Percentiles rank a stretch among this genome's conserved stretches.
These are phyloP conservation scores for Schizochytrium sp. DNA, from an alignment of 108 stramenopile species.

Conservation along the genomic window DNA sequence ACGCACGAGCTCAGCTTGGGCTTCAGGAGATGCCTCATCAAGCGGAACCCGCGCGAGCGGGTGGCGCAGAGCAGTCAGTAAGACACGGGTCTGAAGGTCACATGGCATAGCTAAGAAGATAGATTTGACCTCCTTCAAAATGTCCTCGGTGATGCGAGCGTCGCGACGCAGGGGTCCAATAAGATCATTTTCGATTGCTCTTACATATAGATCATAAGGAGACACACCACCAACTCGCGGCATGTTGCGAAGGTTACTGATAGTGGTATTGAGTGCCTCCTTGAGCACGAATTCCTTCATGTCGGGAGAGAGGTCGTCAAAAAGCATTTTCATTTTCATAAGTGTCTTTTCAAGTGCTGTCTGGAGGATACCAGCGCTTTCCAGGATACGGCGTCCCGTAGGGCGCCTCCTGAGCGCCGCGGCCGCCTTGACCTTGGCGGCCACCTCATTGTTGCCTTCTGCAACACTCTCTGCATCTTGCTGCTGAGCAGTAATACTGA, in stretches of 20 bases:
- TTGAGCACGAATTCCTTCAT: conserved; percentile 35
- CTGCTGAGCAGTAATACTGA: neutral
- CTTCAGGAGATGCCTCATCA: conserved; percentile 56
- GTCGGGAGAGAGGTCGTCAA: conserved; percentile 22
- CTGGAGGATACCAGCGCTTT: conserved; percentile 24
- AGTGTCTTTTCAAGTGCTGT: conserved; percentile 50
- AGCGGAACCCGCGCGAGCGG: conserved; percentile 52
- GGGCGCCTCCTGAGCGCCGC: neutral
- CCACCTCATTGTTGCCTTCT: neutral
- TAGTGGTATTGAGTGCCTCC: conserved; percentile 45
- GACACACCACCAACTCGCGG: conserved; percentile 30
- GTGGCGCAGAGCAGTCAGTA: conserved; percentile 24
- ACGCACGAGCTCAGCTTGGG: conserved; percentile 55
- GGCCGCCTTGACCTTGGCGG: neutral
- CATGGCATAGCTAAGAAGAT: conserved; percentile 59
- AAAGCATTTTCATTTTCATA: conserved; percentile 32
- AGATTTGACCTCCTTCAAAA: conserved; percentile 20
- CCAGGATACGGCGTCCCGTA: conserved; percentile 39
- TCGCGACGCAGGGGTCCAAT: conserved; percentile 56
- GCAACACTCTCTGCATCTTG: neutral
- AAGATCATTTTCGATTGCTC: conserved; percentile 59
- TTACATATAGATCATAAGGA: conserved; percentile 51
- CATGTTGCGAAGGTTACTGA: conserved; percentile 44
- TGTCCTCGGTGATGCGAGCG: conserved; percentile 59
- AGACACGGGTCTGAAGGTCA: conserved; percentile 52